Percentiles rank a stretch among this genome's conserved stretches.
Conservation (phyloP, 1,284 basidiomycete species). For the Rugosomyces carneus region DNA sequence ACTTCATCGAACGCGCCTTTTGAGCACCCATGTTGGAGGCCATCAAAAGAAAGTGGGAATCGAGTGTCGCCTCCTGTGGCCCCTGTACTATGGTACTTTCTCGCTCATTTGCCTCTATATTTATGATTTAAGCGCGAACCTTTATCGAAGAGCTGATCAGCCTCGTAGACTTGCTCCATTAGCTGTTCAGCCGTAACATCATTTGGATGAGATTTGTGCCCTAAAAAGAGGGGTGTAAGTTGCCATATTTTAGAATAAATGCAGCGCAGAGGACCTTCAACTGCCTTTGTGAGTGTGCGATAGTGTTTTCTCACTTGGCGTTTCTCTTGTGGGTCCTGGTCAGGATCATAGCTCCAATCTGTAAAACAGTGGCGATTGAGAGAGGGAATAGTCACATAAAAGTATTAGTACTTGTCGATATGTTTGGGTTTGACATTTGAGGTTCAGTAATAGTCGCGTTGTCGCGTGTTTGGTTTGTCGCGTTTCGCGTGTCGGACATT, state of each 20-base stretch:
- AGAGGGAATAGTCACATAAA: background rate
- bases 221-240: slow-evolving; percentile 17
- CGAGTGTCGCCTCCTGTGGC: slow-evolving; percentile 75
- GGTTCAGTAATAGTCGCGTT: slow-evolving; percentile 23
- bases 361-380: background rate
- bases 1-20: slow-evolving; percentile 82
- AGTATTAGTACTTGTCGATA: slow-evolving; percentile 3
- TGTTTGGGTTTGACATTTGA: slow-evolving; percentile 19
- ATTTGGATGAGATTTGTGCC: slow-evolving; percentile 43
- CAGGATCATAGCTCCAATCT: slow-evolving; percentile 62
- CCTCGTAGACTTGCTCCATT: slow-evolving; percentile 44
- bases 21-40: slow-evolving; percentile 67
- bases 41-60: slow-evolving; percentile 66
- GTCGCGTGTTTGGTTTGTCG: slow-evolving; percentile 28
- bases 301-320: slow-evolving; percentile 66
- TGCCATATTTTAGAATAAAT: background rate
- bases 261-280: slow-evolving; percentile 45
- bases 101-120: background rate
- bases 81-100: slow-evolving; percentile 51
- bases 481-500: slow-evolving; percentile 17
- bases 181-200: slow-evolving; percentile 54
- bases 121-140: slow-evolving; percentile 32
- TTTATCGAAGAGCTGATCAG: slow-evolving; percentile 56
- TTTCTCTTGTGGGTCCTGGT: slow-evolving; percentile 72
- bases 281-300: slow-evolving; percentile 54